phyloP scores from a whole-genome alignment of 257 asterid genomes.

The Phtheirospermum japonicum region DNA sequence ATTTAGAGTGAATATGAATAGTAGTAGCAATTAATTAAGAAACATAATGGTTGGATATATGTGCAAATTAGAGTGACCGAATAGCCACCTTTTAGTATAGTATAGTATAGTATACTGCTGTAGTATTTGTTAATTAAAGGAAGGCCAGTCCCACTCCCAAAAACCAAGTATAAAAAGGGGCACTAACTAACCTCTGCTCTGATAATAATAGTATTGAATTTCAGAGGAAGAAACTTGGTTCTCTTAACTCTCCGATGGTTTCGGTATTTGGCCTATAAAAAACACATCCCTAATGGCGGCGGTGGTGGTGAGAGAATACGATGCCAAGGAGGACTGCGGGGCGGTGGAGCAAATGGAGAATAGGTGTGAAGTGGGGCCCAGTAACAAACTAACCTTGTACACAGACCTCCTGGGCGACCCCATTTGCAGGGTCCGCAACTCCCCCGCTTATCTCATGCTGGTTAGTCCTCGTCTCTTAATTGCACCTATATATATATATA shows the following conservation, averaged over 20 bases:
- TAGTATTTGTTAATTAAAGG: neutral
- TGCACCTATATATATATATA: too few relatives aligned
- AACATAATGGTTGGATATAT: slow-evolving; percentile 9
- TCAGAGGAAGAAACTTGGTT: slow-evolving; percentile 3
- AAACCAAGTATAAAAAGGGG: slow-evolving; percentile 35
- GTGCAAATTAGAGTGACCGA: slow-evolving; percentile 17
- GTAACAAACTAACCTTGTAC: slow-evolving; percentile 62
- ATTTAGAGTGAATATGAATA: too few relatives aligned
- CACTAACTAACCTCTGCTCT: slow-evolving; percentile 5
- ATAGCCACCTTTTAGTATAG: neutral
- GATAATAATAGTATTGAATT: neutral
- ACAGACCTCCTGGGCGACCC: slow-evolving; percentile 94
- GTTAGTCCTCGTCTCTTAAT: too few relatives aligned
- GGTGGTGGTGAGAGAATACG: slow-evolving; percentile 72
- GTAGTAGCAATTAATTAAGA: too few relatives aligned
- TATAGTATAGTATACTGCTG: too few relatives aligned
- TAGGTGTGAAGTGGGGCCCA: slow-evolving; percentile 78
- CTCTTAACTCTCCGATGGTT: too few relatives aligned
- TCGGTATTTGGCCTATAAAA: too few relatives aligned
- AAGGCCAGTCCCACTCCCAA: neutral
- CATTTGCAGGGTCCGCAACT: slow-evolving; percentile 83
- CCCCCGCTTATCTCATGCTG: slow-evolving; percentile 89
- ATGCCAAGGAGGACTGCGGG: slow-evolving; percentile 47
- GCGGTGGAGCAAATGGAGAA: slow-evolving; percentile 78
- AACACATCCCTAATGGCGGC: too few relatives aligned